These are phyloP conservation scores for Dissophora globulifera DNA, from an alignment of 192 early-diverging fungal genomes.

Conservation along the genomic window DNA sequence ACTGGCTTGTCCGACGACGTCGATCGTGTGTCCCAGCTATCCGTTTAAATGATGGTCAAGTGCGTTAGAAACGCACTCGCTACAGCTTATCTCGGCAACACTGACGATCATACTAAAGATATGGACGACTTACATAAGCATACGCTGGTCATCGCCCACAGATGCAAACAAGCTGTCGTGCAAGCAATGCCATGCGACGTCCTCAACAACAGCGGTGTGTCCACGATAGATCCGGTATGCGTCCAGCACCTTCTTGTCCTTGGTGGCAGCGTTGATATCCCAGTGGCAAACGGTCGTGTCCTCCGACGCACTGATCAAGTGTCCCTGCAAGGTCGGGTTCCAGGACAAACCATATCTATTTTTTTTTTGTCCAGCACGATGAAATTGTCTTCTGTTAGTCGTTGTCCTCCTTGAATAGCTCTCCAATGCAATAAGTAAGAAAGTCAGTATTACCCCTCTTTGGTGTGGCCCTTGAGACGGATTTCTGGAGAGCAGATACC, in stretches of 20 bases:
- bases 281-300: constrained; percentile 93
- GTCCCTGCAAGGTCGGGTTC: constrained; percentile 83
- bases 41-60: background rate
- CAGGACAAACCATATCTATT: constrained; percentile 94
- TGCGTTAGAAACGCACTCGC: too few species aligned
- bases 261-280: constrained; percentile 85
- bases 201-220: constrained; percentile 95
- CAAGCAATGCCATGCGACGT: constrained; percentile 92
- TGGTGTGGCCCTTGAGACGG: constrained; percentile 85
- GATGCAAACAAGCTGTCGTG: constrained; percentile 93
- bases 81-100: too few species aligned
- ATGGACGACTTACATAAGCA: constrained; percentile 76
- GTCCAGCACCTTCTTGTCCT: constrained; percentile 80
- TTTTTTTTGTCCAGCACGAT: too few species aligned
- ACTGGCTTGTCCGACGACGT: constrained; percentile 68
- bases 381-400: background rate
- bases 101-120: too few species aligned
- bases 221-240: constrained; percentile 82
- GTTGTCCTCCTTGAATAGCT: background rate
- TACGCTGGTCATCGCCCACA: constrained; percentile 94
- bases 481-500: constrained; percentile 89
- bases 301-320: constrained; percentile 90
- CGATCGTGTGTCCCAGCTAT: constrained; percentile 94
- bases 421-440: background rate
- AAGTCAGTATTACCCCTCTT: constrained; percentile 99